Conservation (phyloP, 2,329 filamentous ascomycete species). For the Cordyceps javanica region DNA sequence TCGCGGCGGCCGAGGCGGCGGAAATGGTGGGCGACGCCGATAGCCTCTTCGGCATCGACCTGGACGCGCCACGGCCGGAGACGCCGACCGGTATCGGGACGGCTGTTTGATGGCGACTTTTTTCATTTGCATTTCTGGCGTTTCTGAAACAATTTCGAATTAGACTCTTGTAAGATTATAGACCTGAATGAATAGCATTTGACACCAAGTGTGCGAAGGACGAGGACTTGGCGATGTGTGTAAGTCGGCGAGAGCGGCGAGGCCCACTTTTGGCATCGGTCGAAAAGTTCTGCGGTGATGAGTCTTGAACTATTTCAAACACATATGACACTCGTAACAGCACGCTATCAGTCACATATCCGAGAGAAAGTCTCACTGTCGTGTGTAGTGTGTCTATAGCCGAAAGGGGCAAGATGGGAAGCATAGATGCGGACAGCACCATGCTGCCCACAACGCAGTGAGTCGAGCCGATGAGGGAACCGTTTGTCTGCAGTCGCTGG, state of each 20-base stretch:
- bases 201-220: too few species aligned
- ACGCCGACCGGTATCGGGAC: conserved; percentile 11
- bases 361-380: too few species aligned
- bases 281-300: conserved; percentile 2
- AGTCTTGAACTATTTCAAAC: not conserved
- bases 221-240: not conserved
- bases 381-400: not conserved
- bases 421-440: conserved; percentile 1
- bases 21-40: conserved; percentile 38
- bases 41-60: conserved; percentile 22
- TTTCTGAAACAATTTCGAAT: too few species aligned
- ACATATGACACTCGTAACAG: not conserved
- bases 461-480: not conserved
- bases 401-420: not conserved
- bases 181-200: too few species aligned
- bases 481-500: too few species aligned
- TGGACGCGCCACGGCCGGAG: conserved; percentile 12
- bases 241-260: not conserved
- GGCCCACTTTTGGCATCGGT: conserved; percentile 1
- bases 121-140: not conserved
- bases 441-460: conserved; percentile 11
- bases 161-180: too few species aligned
- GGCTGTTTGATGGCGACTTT: not conserved
- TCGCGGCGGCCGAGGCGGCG: conserved; percentile 34
- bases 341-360: not conserved